Base-by-base conservation (phyloP, 768 basidiomycete species). In the Suillus subalutaceus region DNA sequence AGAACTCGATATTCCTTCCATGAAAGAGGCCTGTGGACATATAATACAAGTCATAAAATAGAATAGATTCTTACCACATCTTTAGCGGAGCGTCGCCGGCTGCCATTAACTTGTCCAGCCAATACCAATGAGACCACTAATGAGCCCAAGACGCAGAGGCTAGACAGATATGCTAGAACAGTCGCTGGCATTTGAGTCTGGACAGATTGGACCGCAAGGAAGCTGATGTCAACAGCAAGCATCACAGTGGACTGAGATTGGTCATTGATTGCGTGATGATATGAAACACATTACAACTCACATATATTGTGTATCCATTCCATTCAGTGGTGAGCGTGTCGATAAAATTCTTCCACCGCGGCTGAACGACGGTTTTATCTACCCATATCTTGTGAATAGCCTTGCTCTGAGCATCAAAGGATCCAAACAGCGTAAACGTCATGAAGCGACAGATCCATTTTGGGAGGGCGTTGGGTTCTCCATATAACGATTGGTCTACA, bases 261-360 rank as follows among this genome's bases (percentile, higher is more conserved):
- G 7, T 18, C 41, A n/a, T 26, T 59, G 26, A 61, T 58, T 37
- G 23, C 8, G 6, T 26, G 20, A 53, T 6, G 53, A 23, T 37
- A 16, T 37, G 5, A 50, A 18, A 30, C 5, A 3, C 3, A 18
- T 5, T 20, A 41, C n/a, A 35, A 71, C 83, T 38, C 58, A 86
- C 86, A 64, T 80, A 82, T 46, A 84, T 79, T 38, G 80, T 81
- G 56, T 84, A 80, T 55, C 81, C 80, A 63, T 80, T 73, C 85
- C 83, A 85, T 69, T 87, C 82, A 10, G 74, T 74, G 37, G 75
- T 79, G 37, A 85, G 73, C 26, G 79, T 79, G 7, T 63, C 62
- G 35, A 86, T 78, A 60, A 82, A 80, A 5, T 75, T 71, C 4
- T 72, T 66, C 83, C 84, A 86, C 6, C 74, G 69, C 7, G 70